Evolutionary conservation across 2,329 filamentous ascomycete species (phyloP).

Genomic region (Cordyceps cicadae): DNA sequence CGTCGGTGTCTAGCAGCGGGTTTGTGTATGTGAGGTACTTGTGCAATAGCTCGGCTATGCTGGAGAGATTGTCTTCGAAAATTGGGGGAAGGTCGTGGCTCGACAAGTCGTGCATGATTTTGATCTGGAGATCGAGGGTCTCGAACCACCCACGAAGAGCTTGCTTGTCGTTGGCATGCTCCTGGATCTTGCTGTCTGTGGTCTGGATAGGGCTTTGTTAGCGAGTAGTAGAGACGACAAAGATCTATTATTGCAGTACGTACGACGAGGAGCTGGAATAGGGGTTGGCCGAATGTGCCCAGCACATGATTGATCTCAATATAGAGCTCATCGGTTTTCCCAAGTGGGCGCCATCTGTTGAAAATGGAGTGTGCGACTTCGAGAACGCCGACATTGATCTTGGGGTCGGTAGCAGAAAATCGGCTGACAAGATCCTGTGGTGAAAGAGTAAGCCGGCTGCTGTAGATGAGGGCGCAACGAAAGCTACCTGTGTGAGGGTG

Average conservation of each 20-base stretch:
- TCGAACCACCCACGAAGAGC: constrained; percentile 71
- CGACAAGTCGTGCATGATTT: constrained; percentile 93
- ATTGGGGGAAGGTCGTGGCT: constrained; percentile 91
- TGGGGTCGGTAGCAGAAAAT: constrained; percentile 71
- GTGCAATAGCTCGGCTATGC: constrained; percentile 71
- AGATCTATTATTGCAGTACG: constrained; percentile 16
- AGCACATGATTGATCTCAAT: constrained; percentile 96
- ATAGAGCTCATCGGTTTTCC: constrained; percentile 86
- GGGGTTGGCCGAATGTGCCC: constrained; percentile 72
- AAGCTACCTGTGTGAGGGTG: constrained; percentile 71
- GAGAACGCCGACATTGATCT: constrained; percentile 85
- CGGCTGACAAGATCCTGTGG: constrained; percentile 74
- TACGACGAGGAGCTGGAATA: constrained; percentile 70
- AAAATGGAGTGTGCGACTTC: constrained; percentile 99
- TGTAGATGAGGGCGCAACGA: background rate
- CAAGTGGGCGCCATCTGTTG: constrained; percentile 87
- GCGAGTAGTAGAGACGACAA: background rate
- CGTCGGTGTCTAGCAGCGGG: constrained; percentile 69
- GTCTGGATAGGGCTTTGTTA: constrained; percentile 33
- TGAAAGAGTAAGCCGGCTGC: background rate
- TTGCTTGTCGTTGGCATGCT: constrained; percentile 66
- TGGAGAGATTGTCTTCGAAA: constrained; percentile 79
- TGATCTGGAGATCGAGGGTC: constrained; percentile 79
- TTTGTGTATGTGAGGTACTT: constrained; percentile 93
- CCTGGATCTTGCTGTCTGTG: constrained; percentile 63